phyloP scores from a whole-genome alignment of 768 basidiomycete species.

The Amanita brunnescens region DNA sequence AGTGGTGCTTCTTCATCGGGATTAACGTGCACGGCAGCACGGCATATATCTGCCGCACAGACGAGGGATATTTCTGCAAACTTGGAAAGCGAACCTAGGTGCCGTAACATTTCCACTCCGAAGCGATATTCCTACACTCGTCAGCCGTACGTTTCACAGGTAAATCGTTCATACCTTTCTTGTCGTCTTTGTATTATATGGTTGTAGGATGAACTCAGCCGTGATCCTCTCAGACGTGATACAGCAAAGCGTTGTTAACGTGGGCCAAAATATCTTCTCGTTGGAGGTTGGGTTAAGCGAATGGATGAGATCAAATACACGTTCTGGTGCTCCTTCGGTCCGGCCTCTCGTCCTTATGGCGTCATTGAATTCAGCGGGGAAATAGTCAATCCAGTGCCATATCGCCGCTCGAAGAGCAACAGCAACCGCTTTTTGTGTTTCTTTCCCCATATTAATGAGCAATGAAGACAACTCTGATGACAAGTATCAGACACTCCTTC shows the following conservation, averaged over 20 bases:
- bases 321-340: slow-evolving; percentile 77
- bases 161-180: slow-evolving; percentile 26
- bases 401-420: slow-evolving; percentile 66
- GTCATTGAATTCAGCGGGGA: slow-evolving; percentile 72
- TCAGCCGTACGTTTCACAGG: slow-evolving; percentile 6
- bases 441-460: slow-evolving; percentile 72
- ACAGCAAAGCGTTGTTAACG: slow-evolving; percentile 64
- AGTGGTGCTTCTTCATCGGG: slow-evolving; percentile 53
- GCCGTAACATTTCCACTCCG: slow-evolving; percentile 52
- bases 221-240: slow-evolving; percentile 68
- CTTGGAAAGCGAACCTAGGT: slow-evolving; percentile 45
- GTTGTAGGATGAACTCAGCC: slow-evolving; percentile 39
- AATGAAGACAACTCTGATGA: slow-evolving; percentile 65
- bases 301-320: slow-evolving; percentile 76
- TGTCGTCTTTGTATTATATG: slow-evolving; percentile 23
- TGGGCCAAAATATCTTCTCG: slow-evolving; percentile 67
- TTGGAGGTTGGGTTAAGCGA: slow-evolving; percentile 29
- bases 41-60: slow-evolving; percentile 71
- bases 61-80: slow-evolving; percentile 58
- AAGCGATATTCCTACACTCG: slow-evolving; percentile 44
- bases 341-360: slow-evolving; percentile 51
- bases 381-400: slow-evolving; percentile 86
- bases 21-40: slow-evolving; percentile 50
- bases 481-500: neutral
- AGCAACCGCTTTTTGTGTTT: slow-evolving; percentile 65